Evolutionary conservation across 2,329 filamentous ascomycete species (phyloP), one percentile per base, ranked within the genome.

Genomic region (Coleophoma crateriformis): DNA sequence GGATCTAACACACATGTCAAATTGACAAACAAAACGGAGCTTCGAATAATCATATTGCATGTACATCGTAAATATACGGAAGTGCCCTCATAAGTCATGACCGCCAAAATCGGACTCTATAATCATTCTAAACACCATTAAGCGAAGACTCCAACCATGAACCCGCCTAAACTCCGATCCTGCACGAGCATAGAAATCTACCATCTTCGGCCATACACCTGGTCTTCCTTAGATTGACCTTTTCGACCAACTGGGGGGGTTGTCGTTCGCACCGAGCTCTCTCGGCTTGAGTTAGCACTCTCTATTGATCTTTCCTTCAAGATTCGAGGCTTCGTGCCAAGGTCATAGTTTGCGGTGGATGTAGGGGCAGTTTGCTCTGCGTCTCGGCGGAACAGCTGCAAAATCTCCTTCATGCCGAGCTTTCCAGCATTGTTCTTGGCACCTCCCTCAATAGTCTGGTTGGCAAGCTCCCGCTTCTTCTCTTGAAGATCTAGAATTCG

Each of bases 401-500:
- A 78, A 67, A 99, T 95, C 69, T 99, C 94, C 64, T 90, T 85
- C 81, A 97, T 85, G 44, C 86, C 89, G 45, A 99, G 76, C 72
- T 96, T 96, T 65, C 88, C 82, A 14, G 84, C 79, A 49, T 73
- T 81, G 52, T 86, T 88, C 64, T 81, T 87, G 65, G 83, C 81
- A 57, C 83, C 85, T 54, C 84, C 84, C 68, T 96, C 94, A 51
- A 99, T 94, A 12, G 94, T 89, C 54, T 91, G 85, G 62, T 90
- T 85, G n/a, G 94, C 92, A 12, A 99, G 79, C 60, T 90, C 82
- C 11, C 94, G 83, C 73, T 99, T 99, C 69, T 90, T 90, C 55
- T 96, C 87, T 69, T 99, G 94, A 19, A 99, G 79, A 53, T 88
- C 89, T n/a, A 97, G 74, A 60, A 99, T 99, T 50, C 91, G 84